Conservation (phyloP, 2,329 filamentous ascomycete genomes). For the Fusarium fracticaudum region DNA sequence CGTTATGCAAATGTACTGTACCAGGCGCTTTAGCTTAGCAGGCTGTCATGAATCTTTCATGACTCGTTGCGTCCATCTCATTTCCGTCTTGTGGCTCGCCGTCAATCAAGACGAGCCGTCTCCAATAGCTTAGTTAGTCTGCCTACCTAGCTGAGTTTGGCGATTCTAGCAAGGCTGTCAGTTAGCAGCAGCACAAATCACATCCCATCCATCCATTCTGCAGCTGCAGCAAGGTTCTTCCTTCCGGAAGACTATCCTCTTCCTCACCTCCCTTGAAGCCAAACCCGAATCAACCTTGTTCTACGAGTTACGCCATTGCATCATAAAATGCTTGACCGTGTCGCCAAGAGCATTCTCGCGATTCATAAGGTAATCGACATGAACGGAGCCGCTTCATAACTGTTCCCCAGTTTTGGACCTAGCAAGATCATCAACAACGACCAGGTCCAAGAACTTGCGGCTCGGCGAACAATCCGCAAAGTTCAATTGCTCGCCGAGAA, state of each 20-base stretch:
- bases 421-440: background rate
- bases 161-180: slow-evolving; percentile 22
- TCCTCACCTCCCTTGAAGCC: background rate
- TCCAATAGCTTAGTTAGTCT: slow-evolving; percentile 27
- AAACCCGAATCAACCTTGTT: background rate
- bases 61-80: slow-evolving; percentile 35
- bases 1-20: slow-evolving; percentile 26
- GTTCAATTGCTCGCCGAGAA: background rate
- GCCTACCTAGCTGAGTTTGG: slow-evolving; percentile 6
- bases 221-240: background rate
- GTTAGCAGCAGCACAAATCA: background rate
- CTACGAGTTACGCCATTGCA: background rate
- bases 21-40: slow-evolving; percentile 11
- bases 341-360: background rate
- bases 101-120: slow-evolving; percentile 14
- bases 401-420: background rate
- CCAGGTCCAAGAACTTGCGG: background rate
- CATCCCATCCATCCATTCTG: background rate
- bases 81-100: slow-evolving; percentile 31
- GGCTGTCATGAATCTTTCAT: slow-evolving; percentile 31
- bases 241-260: background rate
- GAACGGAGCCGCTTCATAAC: slow-evolving; percentile 7
- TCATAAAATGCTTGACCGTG: background rate
- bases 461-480: slow-evolving; percentile 1
- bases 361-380: background rate